Base-by-base conservation (phyloP, 2,329 filamentous ascomycete species). In the Calycina marina region DNA sequence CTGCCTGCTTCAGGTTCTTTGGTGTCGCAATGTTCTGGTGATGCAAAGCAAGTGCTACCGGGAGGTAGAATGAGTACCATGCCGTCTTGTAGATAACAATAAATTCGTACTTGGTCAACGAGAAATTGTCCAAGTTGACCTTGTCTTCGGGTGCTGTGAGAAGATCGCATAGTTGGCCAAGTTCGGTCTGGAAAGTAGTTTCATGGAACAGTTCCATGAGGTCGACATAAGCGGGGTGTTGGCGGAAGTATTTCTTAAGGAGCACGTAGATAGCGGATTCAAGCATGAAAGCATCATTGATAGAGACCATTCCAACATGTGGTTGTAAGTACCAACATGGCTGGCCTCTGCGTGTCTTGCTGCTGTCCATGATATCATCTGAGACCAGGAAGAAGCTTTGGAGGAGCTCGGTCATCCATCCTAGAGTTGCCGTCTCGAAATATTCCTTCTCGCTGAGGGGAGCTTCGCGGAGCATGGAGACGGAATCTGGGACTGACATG, bases 11-110 rank as follows among this genome's bases (percentile, higher is more conserved):
- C 39, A 98, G 74, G 65, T 94, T 96, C 60, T 80, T 72, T 16
- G 77, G 72, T 6, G 84, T 90, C 14, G 88, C 90, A 39, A 86
- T 67, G 52, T 84, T 77, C 45, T 86, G 72, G 60, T 85, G 79
- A 65, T 88, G 67, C 48, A 98, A 68, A 4, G 90, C 83, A 27
- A 98, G 72, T 6, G 85, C 88, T 35, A 98, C 85, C 37, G 90
- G 90, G 10, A 98, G 78, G 64, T 96, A 96, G 70, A 98, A 98
- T 53, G 81, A 92, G 69, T 98, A 98, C 67, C 92, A 98, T 31
- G 90, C 86, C 14, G 90, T 98, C 75, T 98, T 98, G 76, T 93
- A 96, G 61, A 93, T 82, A 62, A 98, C 90, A 53, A 98, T 98
- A 69, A 96, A 98, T 50, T 68, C 76, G 67, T 93, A 93, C 69